A percentile compares a stretch with the other conserved stretches of the same genome.
These are phyloP conservation scores for Purshia tridentata DNA, from an alignment of 306 rosid genomes.

Conservation along the genomic window DNA sequence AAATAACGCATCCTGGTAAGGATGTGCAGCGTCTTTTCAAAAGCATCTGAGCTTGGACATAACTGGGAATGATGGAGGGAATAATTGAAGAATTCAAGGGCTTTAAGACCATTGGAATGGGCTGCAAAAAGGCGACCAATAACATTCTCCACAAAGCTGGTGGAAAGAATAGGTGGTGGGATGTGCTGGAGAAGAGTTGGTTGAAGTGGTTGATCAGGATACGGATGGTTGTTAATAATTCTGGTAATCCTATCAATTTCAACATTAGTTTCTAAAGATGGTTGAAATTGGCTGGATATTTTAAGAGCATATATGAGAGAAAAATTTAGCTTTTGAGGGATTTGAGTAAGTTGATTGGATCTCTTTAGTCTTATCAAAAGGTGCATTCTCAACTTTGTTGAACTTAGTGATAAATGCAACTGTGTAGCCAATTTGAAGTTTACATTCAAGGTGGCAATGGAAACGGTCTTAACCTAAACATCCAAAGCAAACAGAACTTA, in stretches of 20 bases:
- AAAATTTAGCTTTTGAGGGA: constrained; percentile 25
- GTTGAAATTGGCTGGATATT: constrained; percentile 19
- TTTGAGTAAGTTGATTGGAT: constrained; percentile 17
- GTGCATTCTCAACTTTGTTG: constrained; percentile 28
- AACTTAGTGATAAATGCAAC: neutral
- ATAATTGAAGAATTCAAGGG: constrained; percentile 69
- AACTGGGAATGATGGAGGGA: constrained; percentile 40
- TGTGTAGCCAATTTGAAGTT: neutral
- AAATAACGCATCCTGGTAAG: constrained; percentile 78
- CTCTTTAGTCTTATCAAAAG: constrained; percentile 24
- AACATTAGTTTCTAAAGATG: constrained; percentile 6
- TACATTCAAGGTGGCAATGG: neutral
- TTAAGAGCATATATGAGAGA: constrained; percentile 15
- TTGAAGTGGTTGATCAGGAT: constrained; percentile 66
- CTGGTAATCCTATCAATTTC: constrained; percentile 50
- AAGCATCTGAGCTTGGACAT: constrained; percentile 50
- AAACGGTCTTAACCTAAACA: too few relatives aligned
- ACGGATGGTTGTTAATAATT: constrained; percentile 75
- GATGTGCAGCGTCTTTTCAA: constrained; percentile 76
- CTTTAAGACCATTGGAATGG: constrained; percentile 86
- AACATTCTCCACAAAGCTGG: constrained; percentile 47
- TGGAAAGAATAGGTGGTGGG: constrained; percentile 47
- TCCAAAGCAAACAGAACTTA: constrained; percentile 13
- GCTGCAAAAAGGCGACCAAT: constrained; percentile 71
- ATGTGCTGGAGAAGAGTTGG: constrained; percentile 52